Base-by-base conservation (phyloP, 148 eudicot genomes). In the Persicaria maculosa region DNA sequence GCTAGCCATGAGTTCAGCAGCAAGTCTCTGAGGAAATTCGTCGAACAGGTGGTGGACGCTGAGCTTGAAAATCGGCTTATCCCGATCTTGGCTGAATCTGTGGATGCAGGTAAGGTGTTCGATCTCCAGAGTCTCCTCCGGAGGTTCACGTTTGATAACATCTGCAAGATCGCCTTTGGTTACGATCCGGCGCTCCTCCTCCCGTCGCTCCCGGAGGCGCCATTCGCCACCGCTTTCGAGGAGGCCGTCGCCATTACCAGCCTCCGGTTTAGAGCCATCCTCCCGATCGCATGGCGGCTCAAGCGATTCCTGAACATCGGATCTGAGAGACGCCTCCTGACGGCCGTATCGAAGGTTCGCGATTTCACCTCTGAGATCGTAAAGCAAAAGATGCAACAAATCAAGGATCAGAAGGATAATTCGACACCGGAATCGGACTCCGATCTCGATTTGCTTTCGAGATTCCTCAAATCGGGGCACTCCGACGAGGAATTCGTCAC, bases 1-100 rank as follows among this genome's bases (percentile, higher is more conserved):
- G 76, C 85, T 1, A 84, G 85, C 74, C 82, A 79, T 20, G 89
- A 84, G 58, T 84, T 88, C 68, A 86, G 79, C 80, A 81, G 80
- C 48, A 84, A 77, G 59, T 86, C 86, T 0, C 69, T 88, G 14
- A 16, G 83, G 6, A 84, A 80, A 20, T 84, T 84, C 64, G 78
- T 83, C 6, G 92, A 84, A 50, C 70, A 43, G 5, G 84, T 86
- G 1, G 89, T 88, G 62, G 87, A 81, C 17, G 6, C 79, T 14
- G 89, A 88, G 77, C 57, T 88, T 1, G 74, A 73, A 0, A 71
- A 78, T 3, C 78, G 89, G n/a, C 71, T 88, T 61, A 68, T 88
- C 16, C 91, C 91, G 3, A 64, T 81, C 53, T 22, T 80, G 7
- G 5, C 50, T 1, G 20, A 20, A 12, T 79, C 86, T 9, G 81